A percentile compares a stretch with the other conserved stretches of the same genome.
Conservation (phyloP, 2,329 filamentous ascomycete genomes). For the Didymella segeticola region DNA sequence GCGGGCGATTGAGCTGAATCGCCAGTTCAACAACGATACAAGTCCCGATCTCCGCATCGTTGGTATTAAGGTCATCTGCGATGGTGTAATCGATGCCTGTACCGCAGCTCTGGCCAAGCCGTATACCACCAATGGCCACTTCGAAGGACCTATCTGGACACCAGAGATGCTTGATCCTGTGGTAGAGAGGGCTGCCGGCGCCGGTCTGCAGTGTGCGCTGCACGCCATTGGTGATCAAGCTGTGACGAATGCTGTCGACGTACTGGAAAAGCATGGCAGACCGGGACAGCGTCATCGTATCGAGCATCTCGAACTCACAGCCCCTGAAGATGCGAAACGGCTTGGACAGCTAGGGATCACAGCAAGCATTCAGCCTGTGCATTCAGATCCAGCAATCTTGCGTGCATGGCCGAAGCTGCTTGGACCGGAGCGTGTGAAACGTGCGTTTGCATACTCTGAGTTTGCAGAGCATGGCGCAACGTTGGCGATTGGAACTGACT, state of each 20-base stretch:
- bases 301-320: conserved; percentile 69
- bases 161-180: conserved; percentile 60
- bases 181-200: conserved; percentile 60
- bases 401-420: conserved; percentile 67
- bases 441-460: conserved; percentile 69
- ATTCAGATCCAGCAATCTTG: conserved; percentile 75
- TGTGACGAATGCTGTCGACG: conserved; percentile 64
- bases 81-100: conserved; percentile 70
- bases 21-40: conserved; percentile 53
- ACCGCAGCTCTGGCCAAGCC: conserved; percentile 67
- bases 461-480: conserved; percentile 62
- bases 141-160: conserved; percentile 63
- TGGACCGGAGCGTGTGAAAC: conserved; percentile 59
- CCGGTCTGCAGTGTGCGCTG: conserved; percentile 66
- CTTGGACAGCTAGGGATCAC: conserved; percentile 71
- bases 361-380: conserved; percentile 92
- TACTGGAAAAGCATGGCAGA: conserved; percentile 54
- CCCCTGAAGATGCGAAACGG: conserved; percentile 61
- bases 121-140: conserved; percentile 58
- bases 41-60: conserved; percentile 60
- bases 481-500: conserved; percentile 65
- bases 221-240: conserved; percentile 71
- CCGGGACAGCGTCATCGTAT: conserved; percentile 64
- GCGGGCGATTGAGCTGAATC: conserved; percentile 57
- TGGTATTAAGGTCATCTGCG: conserved; percentile 70